Conservation (phyloP, 2,329 filamentous ascomycete genomes). For the Pyricularia pennisetigena region DNA sequence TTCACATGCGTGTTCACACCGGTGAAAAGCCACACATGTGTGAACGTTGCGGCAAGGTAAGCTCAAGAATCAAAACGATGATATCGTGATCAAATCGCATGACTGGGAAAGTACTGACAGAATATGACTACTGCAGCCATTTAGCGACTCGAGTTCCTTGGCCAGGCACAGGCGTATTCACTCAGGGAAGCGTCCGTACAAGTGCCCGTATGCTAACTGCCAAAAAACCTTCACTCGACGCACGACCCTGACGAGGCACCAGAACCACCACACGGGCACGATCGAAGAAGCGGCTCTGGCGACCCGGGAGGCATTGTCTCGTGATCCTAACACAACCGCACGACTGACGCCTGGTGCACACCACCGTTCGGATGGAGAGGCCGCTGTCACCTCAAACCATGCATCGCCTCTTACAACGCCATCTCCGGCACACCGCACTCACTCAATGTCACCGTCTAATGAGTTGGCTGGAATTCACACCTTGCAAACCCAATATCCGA, state of each 20-base stretch:
- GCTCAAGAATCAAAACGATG: constrained; percentile 12
- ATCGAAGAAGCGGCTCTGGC: constrained; percentile 88
- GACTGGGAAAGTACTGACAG: background rate
- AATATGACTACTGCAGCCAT: constrained; percentile 51
- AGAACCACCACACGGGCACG: constrained; percentile 91
- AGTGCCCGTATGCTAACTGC: constrained; percentile 94
- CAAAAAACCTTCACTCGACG: constrained; percentile 97
- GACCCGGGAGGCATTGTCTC: constrained; percentile 74
- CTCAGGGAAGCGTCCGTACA: constrained; percentile 91
- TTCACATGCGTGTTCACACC: constrained; percentile 91
- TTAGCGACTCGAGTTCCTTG: constrained; percentile 91
- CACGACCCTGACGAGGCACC: constrained; percentile 88
- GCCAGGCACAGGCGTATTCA: constrained; percentile 92
- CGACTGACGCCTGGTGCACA: constrained; percentile 30
- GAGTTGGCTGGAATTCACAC: constrained; percentile 61
- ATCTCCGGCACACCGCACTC: constrained; percentile 68
- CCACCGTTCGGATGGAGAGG: constrained; percentile 59
- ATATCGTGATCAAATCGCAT: background rate
- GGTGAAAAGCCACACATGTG: constrained; percentile 98
- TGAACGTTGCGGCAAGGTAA: constrained; percentile 90
- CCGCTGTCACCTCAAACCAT: constrained; percentile 61
- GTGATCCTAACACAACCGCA: constrained; percentile 22
- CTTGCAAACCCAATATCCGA: constrained; percentile 70
- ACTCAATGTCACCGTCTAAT: constrained; percentile 71
- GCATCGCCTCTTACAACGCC: constrained; percentile 71